Base-by-base conservation (phyloP, 768 basidiomycete genomes). In the Clitopilus hobsonii region DNA sequence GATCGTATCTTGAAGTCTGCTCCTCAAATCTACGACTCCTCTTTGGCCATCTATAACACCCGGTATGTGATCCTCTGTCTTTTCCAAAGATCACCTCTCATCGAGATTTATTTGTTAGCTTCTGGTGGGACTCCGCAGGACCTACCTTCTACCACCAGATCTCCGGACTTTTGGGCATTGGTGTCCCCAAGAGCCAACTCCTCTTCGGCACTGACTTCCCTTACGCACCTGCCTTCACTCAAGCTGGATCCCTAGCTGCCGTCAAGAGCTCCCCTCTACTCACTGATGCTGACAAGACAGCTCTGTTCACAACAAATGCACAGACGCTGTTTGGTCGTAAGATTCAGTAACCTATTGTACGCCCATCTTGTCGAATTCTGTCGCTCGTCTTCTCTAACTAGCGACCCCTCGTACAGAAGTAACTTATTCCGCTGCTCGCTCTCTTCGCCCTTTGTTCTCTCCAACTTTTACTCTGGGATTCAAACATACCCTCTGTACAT, bases 91-190 rank as follows among this genome's bases (percentile, higher is more conserved):
- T n/a, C 13, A 47, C 2, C 18, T 2, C 26, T 52, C 23, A 28
- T 13, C 32, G n/a, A 11, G 2, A 10, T 24, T 16, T 25, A 18
- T 4, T 20, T 16, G 22, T 41, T 47, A 65, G 65, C 52, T 71
- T 73, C 63, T 73, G 69, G 69, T 73, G 69, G 69, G 70, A 71
- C 56, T 70, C 70, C 32, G 70, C 70, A 23, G 70, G 71, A 27
- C 70, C 71, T 6, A 73, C 71, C 11, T 73, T 68, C 60, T 66
- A 60, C 56, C 69, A 73, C 49, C 70, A 73, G 54, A 58, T 71
- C 36, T 55, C 66, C 16, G 69, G 69, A 13, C 65, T 73, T 5
- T 59, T 71, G 8, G 69, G 65, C 6, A 68, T 59, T 23, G 65
- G 60, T 8, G 67, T 71, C 51, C 70, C 70, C 22, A 63, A 67